These are phyloP conservation scores for Komagataella phaffii DNA, from an alignment of 805 yeast species.

Conservation along the genomic window DNA sequence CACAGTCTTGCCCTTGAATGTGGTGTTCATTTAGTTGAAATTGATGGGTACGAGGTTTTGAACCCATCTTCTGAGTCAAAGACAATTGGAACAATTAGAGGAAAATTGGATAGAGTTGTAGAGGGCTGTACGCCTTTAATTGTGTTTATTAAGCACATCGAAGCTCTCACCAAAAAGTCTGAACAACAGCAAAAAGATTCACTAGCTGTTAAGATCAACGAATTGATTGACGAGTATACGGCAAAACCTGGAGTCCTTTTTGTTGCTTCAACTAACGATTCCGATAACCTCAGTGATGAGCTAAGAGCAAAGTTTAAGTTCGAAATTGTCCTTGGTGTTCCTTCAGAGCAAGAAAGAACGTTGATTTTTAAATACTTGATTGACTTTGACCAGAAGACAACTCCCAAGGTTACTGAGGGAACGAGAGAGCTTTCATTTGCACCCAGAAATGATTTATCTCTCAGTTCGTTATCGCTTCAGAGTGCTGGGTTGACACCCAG, in stretches of 20 bases:
- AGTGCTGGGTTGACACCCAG: conserved; percentile 89
- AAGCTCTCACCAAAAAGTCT: conserved; percentile 51
- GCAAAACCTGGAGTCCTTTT: conserved; percentile 31
- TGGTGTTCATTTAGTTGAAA: conserved; percentile 53
- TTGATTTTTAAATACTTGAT: conserved; percentile 44
- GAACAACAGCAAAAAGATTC: conserved; percentile 43
- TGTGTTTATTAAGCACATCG: conserved; percentile 59
- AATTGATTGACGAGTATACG: conserved; percentile 42
- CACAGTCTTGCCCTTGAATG: conserved; percentile 36
- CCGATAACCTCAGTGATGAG: conserved; percentile 53
- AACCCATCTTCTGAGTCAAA: conserved; percentile 65
- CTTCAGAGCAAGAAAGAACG: conserved; percentile 62
- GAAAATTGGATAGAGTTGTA: conserved; percentile 55
- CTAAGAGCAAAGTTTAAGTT: conserved; percentile 61
- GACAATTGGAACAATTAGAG: conserved; percentile 65
- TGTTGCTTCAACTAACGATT: conserved; percentile 54
- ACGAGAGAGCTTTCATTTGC: background rate
- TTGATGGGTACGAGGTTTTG: conserved; percentile 58
- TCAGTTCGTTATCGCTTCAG: conserved; percentile 54
- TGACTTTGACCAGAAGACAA: background rate
- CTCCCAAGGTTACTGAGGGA: background rate
- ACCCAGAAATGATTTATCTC: conserved; percentile 32
- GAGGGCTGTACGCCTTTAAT: conserved; percentile 32
- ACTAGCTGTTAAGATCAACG: conserved; percentile 39
- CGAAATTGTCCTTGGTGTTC: conserved; percentile 66